Percentiles rank a stretch among this genome's conserved stretches.
phyloP scores from a whole-genome alignment of 1,284 basidiomycete genomes.

The Irpex rosettiformis region DNA sequence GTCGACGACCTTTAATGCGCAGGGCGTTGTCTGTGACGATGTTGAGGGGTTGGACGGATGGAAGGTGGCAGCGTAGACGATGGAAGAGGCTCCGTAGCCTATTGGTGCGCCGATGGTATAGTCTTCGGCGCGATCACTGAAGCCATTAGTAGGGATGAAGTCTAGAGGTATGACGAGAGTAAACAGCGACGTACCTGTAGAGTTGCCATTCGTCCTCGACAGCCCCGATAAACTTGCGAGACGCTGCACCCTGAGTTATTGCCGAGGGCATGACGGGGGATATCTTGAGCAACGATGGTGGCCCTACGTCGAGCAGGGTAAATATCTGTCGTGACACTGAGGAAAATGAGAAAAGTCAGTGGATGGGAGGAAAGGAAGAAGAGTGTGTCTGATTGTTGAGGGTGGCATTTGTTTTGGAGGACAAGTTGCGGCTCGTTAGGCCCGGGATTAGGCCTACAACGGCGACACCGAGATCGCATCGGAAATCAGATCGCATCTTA shows the following conservation, averaged over 20 bases:
- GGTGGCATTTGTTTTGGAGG: too few relatives aligned
- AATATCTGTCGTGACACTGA: too few relatives aligned
- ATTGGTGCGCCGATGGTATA: conserved; percentile 73
- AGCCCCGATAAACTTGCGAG: conserved; percentile 56
- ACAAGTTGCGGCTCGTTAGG: too few relatives aligned
- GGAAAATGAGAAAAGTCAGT: too few relatives aligned
- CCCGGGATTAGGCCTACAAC: too few relatives aligned
- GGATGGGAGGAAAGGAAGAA: too few relatives aligned
- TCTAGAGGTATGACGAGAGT: conserved; percentile 13
- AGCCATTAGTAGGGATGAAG: conserved; percentile 6
- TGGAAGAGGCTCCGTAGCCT: conserved; percentile 85
- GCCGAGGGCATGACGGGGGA: too few relatives aligned
- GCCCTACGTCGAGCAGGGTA: too few relatives aligned
- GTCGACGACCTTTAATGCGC: conserved; percentile 86
- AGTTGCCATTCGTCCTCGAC: conserved; percentile 85
- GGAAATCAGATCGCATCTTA: too few relatives aligned
- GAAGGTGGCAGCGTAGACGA: conserved; percentile 78
- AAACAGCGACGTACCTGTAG: conserved; percentile 71
- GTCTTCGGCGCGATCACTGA: conserved; percentile 65
- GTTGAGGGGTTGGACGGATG: conserved; percentile 27
- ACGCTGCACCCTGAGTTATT: background rate
- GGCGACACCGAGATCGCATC: too few relatives aligned
- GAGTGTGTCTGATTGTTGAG: too few relatives aligned
- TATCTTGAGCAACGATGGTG: too few relatives aligned
- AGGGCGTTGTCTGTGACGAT: conserved; percentile 43